A percentile compares a stretch with the other conserved stretches of the same genome.
phyloP scores from a whole-genome alignment of 2,329 filamentous ascomycete species.

The Huntiella decipiens region DNA sequence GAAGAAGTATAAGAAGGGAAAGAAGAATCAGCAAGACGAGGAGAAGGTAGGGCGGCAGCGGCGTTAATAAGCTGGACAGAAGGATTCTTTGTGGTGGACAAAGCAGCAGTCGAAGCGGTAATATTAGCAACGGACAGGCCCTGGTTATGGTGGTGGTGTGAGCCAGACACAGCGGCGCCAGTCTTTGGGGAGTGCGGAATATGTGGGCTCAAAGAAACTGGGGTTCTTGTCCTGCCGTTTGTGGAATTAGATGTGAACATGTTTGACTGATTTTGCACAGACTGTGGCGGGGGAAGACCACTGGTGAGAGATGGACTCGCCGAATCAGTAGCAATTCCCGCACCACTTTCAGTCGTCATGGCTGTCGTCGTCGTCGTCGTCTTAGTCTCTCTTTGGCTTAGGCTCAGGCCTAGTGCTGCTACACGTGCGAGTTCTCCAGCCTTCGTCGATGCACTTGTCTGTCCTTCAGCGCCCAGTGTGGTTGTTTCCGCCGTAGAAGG shows the following conservation, averaged over 20 bases:
- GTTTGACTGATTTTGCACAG: background rate
- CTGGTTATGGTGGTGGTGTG: background rate
- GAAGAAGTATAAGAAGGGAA: constrained; percentile 1
- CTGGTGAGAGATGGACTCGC: background rate
- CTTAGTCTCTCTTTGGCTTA: too few relatives aligned
- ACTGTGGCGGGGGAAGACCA: background rate
- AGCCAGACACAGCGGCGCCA: too few relatives aligned
- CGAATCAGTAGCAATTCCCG: background rate
- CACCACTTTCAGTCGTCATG: background rate
- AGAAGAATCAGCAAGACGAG: background rate
- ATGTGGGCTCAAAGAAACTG: constrained; percentile 3
- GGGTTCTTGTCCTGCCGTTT: background rate
- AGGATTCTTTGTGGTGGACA: too few relatives aligned
- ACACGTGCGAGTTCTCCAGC: too few relatives aligned
- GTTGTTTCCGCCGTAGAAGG: too few relatives aligned
- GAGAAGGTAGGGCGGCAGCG: background rate
- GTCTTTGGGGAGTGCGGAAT: background rate
- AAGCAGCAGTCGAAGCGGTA: background rate
- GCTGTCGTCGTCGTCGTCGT: too few relatives aligned
- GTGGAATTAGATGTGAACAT: background rate
- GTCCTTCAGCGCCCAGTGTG: too few relatives aligned
- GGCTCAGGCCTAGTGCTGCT: too few relatives aligned
- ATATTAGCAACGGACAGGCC: too few relatives aligned
- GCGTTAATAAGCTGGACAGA: background rate
- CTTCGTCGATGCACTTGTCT: too few relatives aligned